Evolutionary conservation across 2,329 filamentous ascomycete genomes (phyloP).

Genomic region (Lecanicillium sp.): DNA sequence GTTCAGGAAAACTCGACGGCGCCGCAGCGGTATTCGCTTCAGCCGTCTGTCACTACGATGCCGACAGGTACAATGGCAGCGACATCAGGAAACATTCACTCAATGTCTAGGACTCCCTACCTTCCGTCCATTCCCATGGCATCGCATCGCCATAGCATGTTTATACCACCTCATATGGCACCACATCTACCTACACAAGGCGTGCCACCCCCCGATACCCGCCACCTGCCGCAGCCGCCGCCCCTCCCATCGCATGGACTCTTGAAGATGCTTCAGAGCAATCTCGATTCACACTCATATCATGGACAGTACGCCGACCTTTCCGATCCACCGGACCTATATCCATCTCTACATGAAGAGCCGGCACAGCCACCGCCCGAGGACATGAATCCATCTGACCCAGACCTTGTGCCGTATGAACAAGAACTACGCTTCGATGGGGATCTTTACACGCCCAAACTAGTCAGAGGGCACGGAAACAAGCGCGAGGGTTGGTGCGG

Average conservation of each 20-base stretch:
- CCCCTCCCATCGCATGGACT: constrained; percentile 62
- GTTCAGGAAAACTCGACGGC: constrained; percentile 51
- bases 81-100: constrained; percentile 40
- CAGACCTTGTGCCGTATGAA: constrained; percentile 68
- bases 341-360: constrained; percentile 66
- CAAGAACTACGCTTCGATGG: constrained; percentile 73
- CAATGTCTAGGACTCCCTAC: constrained; percentile 32
- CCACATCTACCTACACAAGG: constrained; percentile 44
- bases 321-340: constrained; percentile 69
- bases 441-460: constrained; percentile 75
- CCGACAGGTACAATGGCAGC: background rate
- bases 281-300: constrained; percentile 59
- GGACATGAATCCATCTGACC: constrained; percentile 73
- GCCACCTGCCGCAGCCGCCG: constrained; percentile 51
- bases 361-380: constrained; percentile 67
- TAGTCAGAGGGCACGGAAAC: constrained; percentile 79
- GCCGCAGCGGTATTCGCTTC: constrained; percentile 48
- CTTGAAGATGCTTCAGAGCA: constrained; percentile 68
- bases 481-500: constrained; percentile 88
- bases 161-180: constrained; percentile 40
- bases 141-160: constrained; percentile 46
- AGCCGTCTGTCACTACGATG: constrained; percentile 23
- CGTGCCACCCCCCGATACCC: constrained; percentile 41
- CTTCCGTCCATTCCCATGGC: constrained; percentile 22
- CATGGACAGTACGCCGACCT: constrained; percentile 66